phyloP scores from a whole-genome alignment of 208 protist species.

The Wallacemonas sp. region DNA sequence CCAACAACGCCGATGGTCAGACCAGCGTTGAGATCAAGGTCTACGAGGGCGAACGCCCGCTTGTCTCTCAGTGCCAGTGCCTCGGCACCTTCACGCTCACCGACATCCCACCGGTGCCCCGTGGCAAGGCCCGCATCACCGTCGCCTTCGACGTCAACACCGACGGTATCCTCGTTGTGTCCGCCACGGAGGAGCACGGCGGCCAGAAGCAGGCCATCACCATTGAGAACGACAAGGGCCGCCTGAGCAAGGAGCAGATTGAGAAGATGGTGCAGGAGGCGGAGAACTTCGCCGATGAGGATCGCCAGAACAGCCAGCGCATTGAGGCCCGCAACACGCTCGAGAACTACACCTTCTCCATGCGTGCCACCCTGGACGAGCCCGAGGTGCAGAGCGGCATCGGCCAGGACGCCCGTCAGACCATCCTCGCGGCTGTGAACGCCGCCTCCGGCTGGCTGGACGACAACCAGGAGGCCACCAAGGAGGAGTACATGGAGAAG shows the following conservation, averaged over 20 bases:
- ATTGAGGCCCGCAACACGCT: slow-evolving; percentile 94
- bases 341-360: slow-evolving; percentile 88
- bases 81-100: slow-evolving; percentile 95
- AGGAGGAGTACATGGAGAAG: slow-evolving; percentile 94
- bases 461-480: slow-evolving; percentile 54
- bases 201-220: slow-evolving; percentile 89
- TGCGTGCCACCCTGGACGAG: slow-evolving; percentile 65
- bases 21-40: slow-evolving; percentile 92
- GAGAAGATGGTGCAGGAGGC: slow-evolving; percentile 96
- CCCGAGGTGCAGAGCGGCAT: slow-evolving; percentile 55
- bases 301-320: slow-evolving; percentile 77
- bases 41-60: slow-evolving; percentile 93
- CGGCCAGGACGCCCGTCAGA: slow-evolving; percentile 44
- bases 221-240: slow-evolving; percentile 97
- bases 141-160: slow-evolving; percentile 99
- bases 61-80: slow-evolving; percentile 93
- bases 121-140: slow-evolving; percentile 97
- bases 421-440: slow-evolving; percentile 55
- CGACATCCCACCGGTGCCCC: slow-evolving; percentile 75
- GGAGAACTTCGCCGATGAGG: slow-evolving; percentile 93
- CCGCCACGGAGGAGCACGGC: slow-evolving; percentile 93
- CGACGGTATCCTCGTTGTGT: slow-evolving; percentile 97
- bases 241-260: slow-evolving; percentile 95
- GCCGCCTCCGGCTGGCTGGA: slow-evolving; percentile 61
- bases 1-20: slow-evolving; percentile 88